Base-by-base conservation (phyloP, 345 rosid species). In the Aquilaria sinensis region DNA sequence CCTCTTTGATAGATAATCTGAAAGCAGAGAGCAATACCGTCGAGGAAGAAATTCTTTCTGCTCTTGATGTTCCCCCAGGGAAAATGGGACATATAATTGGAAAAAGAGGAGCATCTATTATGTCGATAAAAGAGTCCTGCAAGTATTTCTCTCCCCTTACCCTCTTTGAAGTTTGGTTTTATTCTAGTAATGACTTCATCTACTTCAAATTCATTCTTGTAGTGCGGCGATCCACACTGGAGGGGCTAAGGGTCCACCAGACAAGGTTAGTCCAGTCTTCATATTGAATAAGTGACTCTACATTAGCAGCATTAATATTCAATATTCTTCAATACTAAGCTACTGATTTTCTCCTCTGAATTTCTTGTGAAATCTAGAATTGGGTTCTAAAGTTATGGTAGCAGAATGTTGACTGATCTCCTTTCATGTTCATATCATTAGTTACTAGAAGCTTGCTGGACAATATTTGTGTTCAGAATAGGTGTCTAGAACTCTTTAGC, bases 51-150 rank as follows among this genome's bases (percentile, higher is more conserved):
- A 78, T 88, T 55, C 87, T 93, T 48, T 90, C 97, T 31, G 81
- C 88, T 63, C 86, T 93, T 65, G 81, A 80, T 62, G 96, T 93
- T 47, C 98, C 97, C 31, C 86, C 75, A 2, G 97, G 97, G 66
- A 83, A 83, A 76, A 93, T 93, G 98, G 98, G 98, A 12, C 79
- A 80, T 66, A 64, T 93, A 73, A 93, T 90, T 72, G 98, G 97
- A 64, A 86, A 81, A 71, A 82, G 87, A 74, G 98, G 97, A 71
- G 69, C 92, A 51, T 80, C 92, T 23, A 93, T 93, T 67, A 73
- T 80, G 70, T 76, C 90, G 33, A 75, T 93, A 45, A 93, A 93
- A 83, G 75, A 85, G 71, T 87, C 94, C 64, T 90, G 97, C 97
- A 81, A 78, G 98, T 90, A 75, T 57, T 31, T 12, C 50, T 57